phyloP scores from a whole-genome alignment of 768 basidiomycete genomes.

The Botryobasidium botryosum region DNA sequence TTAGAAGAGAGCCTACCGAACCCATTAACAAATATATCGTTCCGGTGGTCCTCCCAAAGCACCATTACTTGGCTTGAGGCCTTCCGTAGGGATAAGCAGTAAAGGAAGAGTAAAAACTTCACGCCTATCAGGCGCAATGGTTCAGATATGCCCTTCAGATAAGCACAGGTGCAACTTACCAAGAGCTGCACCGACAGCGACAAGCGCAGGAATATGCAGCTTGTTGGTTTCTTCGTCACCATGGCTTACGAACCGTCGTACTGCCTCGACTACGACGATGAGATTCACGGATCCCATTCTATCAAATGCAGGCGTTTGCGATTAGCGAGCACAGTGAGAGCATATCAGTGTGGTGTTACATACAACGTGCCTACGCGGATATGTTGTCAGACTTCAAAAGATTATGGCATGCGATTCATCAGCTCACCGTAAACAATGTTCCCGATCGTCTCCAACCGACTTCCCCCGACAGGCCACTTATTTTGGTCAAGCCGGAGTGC shows the following conservation, averaged over 20 bases:
- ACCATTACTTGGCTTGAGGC: conserved; percentile 83
- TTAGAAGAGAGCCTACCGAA: conserved; percentile 38
- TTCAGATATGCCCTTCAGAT: too few species aligned
- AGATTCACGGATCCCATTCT: conserved; percentile 88
- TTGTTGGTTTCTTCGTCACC: conserved; percentile 29
- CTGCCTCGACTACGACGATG: conserved; percentile 77
- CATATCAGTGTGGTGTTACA: too few species aligned
- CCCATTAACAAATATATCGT: conserved; percentile 73
- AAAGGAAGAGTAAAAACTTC: conserved; percentile 76
- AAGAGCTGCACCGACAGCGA: conserved; percentile 70
- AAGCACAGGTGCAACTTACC: conserved; percentile 31
- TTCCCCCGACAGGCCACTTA: conserved; percentile 85
- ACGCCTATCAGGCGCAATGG: too few species aligned
- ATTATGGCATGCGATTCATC: too few species aligned
- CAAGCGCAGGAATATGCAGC: conserved; percentile 68
- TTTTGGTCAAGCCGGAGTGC: conserved; percentile 52
- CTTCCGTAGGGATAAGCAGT: conserved; percentile 61
- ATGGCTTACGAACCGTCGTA: conserved; percentile 49
- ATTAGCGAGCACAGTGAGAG: too few species aligned
- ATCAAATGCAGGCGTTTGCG: too few species aligned
- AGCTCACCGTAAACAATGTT: conserved; percentile 68
- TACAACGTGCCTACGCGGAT: too few species aligned
- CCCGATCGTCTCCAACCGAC: conserved; percentile 74
- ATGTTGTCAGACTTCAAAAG: too few species aligned
- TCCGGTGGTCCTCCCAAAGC: conserved; percentile 95